Conservation (phyloP, 2,329 filamentous ascomycete genomes). For the Colletotrichum sp. region DNA sequence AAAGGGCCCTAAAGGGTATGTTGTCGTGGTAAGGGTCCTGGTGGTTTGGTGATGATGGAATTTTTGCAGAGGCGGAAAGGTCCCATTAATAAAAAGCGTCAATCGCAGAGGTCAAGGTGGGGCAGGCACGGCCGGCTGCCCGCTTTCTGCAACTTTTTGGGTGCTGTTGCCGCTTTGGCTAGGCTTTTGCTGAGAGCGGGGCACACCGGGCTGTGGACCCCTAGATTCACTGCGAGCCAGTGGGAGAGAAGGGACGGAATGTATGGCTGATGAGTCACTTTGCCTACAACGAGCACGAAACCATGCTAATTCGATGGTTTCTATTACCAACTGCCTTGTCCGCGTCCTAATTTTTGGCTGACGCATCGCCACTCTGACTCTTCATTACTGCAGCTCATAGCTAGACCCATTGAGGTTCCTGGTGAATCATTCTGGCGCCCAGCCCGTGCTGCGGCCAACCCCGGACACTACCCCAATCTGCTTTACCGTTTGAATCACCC, state of each 20-base stretch:
- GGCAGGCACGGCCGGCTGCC: neutral
- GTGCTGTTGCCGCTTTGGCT: neutral
- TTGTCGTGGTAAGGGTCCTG: neutral
- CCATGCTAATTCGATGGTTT: neutral
- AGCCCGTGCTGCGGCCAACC: neutral
- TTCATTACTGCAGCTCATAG: neutral
- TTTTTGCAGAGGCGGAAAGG: slow-evolving; percentile 20
- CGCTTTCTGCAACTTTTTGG: neutral
- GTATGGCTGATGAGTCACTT: slow-evolving; percentile 18
- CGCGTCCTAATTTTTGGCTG: neutral
- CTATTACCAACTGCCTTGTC: neutral
- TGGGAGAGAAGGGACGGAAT: neutral
- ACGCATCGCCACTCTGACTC: slow-evolving; percentile 16
- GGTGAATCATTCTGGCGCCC: neutral
- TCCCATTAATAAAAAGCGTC: slow-evolving; percentile 22
- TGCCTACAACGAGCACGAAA: neutral
- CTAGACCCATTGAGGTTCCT: neutral
- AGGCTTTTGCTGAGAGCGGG: neutral
- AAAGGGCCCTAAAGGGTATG: neutral
- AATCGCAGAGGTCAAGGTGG: slow-evolving; percentile 8
- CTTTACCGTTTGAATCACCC: neutral
- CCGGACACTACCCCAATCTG: neutral
- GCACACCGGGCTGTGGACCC: slow-evolving; percentile 16
- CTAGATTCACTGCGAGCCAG: neutral
- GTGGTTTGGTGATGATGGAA: slow-evolving; percentile 17